Base-by-base conservation (phyloP, 2,329 filamentous ascomycete genomes). In the Epichloe sylvatica region DNA sequence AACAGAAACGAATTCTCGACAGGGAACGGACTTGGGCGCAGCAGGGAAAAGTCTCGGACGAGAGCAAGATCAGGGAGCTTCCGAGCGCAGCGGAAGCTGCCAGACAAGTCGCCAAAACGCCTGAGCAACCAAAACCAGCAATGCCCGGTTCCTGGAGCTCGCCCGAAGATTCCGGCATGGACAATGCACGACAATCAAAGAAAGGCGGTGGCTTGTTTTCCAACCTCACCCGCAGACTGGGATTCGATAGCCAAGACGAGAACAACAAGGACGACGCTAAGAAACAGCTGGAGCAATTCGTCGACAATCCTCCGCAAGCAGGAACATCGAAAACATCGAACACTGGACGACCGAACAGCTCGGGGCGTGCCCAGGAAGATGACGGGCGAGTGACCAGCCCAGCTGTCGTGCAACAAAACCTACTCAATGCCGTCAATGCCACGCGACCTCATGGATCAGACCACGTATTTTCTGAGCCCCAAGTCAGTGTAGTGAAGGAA, bases 81-180 rank as follows among this genome's bases (percentile, higher is more conserved):
- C 53, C 54, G 1, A 45, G 40, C 9, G 55, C 66, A 3, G 64
- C 64, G 1, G 61, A 65, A 39, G 64, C 69, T 12, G 66, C 67
- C 4, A 62, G 67, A 37, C 63, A 72, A 50, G 64, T 61, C 25
- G 65, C 66, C 25, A 65, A 56, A 44, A 68, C 70, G n/a, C 69
- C 71, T 36, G 58, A 69, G 57, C 64, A 67, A 49, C 56, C 69
- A 55, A 58, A 57, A 5, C 60, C 62, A 57, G 51, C 70, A 6
- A 88, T 94, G 79, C 88, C 88, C 5, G 88, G 88, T 3, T 73
- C 79, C 6, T 94, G 92, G 41, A 78, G 83, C 47, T 83, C 82
- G 1, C 80, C 83, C 0, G 77, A 80, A 19, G 70, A 71, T 23
- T 63, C 56, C 38, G 60, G 59, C 11, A 57, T 63, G 7, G 57